These are phyloP conservation scores for Hura crepitans DNA, from an alignment of 441 rosid species.

Conservation along the genomic window DNA sequence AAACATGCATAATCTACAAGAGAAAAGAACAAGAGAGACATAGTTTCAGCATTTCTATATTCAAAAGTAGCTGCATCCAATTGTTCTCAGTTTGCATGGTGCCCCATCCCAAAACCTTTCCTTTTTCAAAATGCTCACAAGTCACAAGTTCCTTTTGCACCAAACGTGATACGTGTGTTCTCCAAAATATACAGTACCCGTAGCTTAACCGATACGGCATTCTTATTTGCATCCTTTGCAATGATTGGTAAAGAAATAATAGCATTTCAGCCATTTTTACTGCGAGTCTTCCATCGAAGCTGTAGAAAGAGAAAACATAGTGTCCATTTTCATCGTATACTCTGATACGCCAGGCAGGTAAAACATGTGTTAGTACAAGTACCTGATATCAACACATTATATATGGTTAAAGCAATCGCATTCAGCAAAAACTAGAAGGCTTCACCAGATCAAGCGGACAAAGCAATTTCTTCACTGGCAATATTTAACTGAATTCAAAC, in stretches of 20 bases:
- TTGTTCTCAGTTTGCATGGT: slow-evolving; percentile 17
- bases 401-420: not conserved
- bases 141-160: slow-evolving; percentile 16
- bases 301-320: not conserved
- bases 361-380: not conserved
- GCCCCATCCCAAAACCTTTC: not conserved
- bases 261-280: not conserved
- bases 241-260: not conserved
- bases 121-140: not conserved
- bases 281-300: not conserved
- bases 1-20: slow-evolving; percentile 9
- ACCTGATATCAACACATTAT: not conserved
- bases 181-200: slow-evolving; percentile 5
- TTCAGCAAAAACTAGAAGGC: not conserved
- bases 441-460: not conserved
- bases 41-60: slow-evolving; percentile 5
- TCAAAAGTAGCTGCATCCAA: slow-evolving; percentile 21
- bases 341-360: not conserved
- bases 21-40: not conserved
- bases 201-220: not conserved
- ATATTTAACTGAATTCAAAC: not conserved
- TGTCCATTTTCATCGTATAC: not conserved
- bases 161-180: slow-evolving; percentile 17
- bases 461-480: not conserved
- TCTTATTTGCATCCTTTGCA: not conserved